phyloP scores from a whole-genome alignment of 2,329 filamentous ascomycete species.

The Dothiorella sarmentorum region DNA sequence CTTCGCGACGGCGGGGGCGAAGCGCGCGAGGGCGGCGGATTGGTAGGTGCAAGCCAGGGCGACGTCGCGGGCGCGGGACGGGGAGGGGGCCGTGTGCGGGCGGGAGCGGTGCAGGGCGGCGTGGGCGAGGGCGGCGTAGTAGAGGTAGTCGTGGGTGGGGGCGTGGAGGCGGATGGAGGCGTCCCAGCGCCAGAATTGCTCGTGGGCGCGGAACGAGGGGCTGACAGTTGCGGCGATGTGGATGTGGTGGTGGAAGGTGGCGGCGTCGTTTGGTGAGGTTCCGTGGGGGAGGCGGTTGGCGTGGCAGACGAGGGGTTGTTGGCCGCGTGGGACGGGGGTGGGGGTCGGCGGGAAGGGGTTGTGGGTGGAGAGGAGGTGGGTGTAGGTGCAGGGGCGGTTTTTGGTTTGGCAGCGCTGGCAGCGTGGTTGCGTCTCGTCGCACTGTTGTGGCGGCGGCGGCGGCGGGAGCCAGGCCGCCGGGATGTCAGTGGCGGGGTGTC shows the following conservation, averaged over 20 bases:
- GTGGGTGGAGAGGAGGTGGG: neutral
- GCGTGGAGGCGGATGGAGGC: neutral
- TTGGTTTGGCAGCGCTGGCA: constrained; percentile 1
- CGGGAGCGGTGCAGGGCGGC: constrained; percentile 1
- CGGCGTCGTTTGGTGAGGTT: neutral
- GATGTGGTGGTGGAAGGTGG: constrained; percentile 1
- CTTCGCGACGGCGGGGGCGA: neutral
- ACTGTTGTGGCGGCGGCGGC: neutral
- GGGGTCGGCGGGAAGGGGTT: neutral
- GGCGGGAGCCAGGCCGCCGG: neutral
- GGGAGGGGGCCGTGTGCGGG: neutral
- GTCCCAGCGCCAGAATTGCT: constrained; percentile 3
- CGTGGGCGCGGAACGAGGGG: neutral
- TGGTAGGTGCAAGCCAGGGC: neutral
- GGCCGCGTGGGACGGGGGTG: neutral
- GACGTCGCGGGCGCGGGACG: neutral
- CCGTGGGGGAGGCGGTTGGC: neutral
- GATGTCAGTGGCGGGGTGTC: neutral
- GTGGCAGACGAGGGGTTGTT: neutral
- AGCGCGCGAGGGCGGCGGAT: neutral
- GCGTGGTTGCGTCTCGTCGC: constrained; percentile 9
- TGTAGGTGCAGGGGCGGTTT: constrained; percentile 2
- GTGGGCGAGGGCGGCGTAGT: neutral
- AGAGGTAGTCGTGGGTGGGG: constrained; percentile 1
- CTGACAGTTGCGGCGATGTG: neutral